Base-by-base conservation (phyloP, 164 flowering plant genomes). In the Vitis cinerea region DNA sequence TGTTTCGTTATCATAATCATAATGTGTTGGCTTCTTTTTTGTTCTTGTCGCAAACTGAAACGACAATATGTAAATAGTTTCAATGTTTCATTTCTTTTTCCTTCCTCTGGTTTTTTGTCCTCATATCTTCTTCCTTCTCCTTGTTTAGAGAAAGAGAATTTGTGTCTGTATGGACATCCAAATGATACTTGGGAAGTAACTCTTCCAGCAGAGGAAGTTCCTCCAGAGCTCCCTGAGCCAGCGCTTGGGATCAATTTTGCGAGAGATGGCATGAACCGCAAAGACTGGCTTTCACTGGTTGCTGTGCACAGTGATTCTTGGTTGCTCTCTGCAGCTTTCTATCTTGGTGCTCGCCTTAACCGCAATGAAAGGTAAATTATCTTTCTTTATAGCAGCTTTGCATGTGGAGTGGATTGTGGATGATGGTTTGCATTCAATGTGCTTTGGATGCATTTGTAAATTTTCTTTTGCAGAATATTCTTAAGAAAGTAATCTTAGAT, bases 211-310 rank as follows among this genome's bases (percentile, higher is more conserved):
- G 98, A 93, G 76, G 98, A 93, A 77, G 93, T 91, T 69, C 98
- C 98, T 7, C 95, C 98, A 0, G 95, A 93, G 83, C 94, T 93
- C 77, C 98, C 98, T 11, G 98, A 93, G 79, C 98, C 98, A 1
- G 98, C 98, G 1, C 83, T 93, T 65, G 98, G 98, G 8, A 93
- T 93, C 71, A 93, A 91, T 69, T 93, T 93, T 64, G 95, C 97
- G 1, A 83, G 98, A 77, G 98, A 93, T 82, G 98, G 98, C n/a
- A 93, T 93, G 98, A 81, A 84, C 71, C 81, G 95, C 9, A 90
- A 80, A 63, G 98, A 93, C 60, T 93, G 98, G 98, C 86, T 91
- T 17, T 93, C 97, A 0, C 71, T 93, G 56, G 92, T 93, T 65
- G 94, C 98, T 47, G 93, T 93, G 67, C 98, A 93, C 71, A 91